Conservation (phyloP, 495 filamentous ascomycete genomes). For the Tuber brumale region DNA sequence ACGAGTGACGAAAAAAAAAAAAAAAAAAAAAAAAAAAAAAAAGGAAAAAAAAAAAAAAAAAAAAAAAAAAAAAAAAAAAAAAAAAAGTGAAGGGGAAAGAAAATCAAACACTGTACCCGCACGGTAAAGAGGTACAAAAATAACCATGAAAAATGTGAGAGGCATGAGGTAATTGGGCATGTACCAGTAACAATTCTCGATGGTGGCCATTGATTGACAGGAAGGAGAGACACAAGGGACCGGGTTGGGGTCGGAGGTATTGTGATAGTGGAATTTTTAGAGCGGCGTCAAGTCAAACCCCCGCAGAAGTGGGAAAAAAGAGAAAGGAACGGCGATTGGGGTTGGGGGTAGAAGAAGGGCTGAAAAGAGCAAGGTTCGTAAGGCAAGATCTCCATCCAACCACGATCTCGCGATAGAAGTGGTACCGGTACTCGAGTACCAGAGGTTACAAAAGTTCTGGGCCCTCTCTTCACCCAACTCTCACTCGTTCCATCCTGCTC, state of each 20-base stretch:
- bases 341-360: slow-evolving; percentile 18
- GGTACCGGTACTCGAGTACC: slow-evolving; percentile 20
- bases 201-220: background rate
- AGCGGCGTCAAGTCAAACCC: slow-evolving; percentile 5
- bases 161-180: slow-evolving; percentile 1
- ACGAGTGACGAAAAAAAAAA: background rate
- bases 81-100: background rate
- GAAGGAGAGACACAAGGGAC: slow-evolving; percentile 1
- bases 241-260: background rate
- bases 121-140: background rate
- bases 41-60: background rate
- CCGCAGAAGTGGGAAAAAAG: slow-evolving; percentile 8
- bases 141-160: background rate
- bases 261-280: background rate
- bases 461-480: background rate
- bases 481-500: background rate
- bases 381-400: slow-evolving; percentile 27
- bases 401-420: slow-evolving; percentile 18
- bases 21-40: background rate
- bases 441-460: background rate
- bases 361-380: slow-evolving; percentile 24
- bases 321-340: slow-evolving; percentile 18
- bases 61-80: background rate
- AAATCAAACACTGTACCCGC: background rate
- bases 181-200: background rate